Evolutionary conservation across 768 basidiomycete genomes (phyloP), one percentile per base, ranked within the genome.

Genomic region (Jaapia argillacea): DNA sequence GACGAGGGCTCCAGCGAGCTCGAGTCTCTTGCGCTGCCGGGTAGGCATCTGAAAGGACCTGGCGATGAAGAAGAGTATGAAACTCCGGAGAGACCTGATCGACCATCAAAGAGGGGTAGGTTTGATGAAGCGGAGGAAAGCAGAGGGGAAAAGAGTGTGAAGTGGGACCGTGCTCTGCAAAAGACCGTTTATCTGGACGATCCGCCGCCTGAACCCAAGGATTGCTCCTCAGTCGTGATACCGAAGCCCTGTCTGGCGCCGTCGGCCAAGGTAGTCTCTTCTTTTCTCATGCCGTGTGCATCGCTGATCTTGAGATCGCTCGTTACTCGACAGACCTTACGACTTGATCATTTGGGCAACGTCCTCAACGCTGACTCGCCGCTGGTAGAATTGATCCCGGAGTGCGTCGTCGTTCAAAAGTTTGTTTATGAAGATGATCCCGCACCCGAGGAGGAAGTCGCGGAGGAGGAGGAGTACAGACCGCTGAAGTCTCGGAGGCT

Each of bases 31-130:
- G 58, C 40, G 49, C 48, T 22, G 48, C 61, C 55, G 3, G 6
- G 44, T 24, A 57, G 60, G 48, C 83, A 87, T 61, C 61, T 58
- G 42, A 65, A 78, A 52, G 87, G 79, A 2, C 74, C 86, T 3
- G 88, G 87, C 2, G 87, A 91, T 21, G 85, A 87, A 22, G 86
- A 81, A 51, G 85, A 86, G 46, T 87, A 86, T 51, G 70, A 72
- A 53, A 84, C 82, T 7, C 85, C 85, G 2, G 65, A 71, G 36
- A 64, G 64, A 50, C 61, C 64, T 26, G 62, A 63, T 22, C 60
- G 63, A 38, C 58, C 61, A 27, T 43, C 60, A 43, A 77, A 75
- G 58, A 58, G 65, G 13, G 57, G 63, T 16, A 58, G 62, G 42
- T 57, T 70, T 31, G 67, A 58, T 28, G 28, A 57, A 24, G 66